A percentile compares a stretch with the other conserved stretches of the same genome.
Evolutionary conservation across 192 early-diverging fungal genomes (phyloP).

Genomic region (Glomus cerebriforme): DNA sequence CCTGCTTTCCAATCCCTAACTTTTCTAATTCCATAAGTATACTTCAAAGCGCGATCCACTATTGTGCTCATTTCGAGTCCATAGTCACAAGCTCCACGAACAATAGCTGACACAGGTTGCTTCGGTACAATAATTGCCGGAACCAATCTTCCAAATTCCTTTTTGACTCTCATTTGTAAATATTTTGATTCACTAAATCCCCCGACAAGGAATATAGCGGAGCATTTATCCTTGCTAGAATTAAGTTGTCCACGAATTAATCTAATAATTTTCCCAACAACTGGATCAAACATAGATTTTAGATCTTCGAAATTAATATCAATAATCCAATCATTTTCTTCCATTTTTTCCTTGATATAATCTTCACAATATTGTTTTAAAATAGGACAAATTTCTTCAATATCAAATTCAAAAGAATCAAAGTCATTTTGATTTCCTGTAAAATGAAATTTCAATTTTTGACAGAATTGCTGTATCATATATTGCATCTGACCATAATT

Average conservation of each 20-base stretch:
- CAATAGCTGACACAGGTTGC: conserved; percentile 42
- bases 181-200: conserved; percentile 56
- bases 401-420: background rate
- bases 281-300: conserved; percentile 54
- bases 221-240: conserved; percentile 34
- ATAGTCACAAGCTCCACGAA: background rate
- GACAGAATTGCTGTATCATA: background rate
- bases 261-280: conserved; percentile 40
- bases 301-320: background rate
- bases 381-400: conserved; percentile 5
- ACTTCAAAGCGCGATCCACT: background rate
- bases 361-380: background rate
- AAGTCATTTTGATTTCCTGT: background rate
- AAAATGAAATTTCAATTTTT: background rate
- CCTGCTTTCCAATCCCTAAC: background rate
- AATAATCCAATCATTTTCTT: conserved; percentile 17
- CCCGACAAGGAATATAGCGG: conserved; percentile 56
- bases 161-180: conserved; percentile 40
- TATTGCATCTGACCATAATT: conserved; percentile 21
- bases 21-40: background rate
- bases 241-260: conserved; percentile 47
- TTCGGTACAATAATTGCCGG: conserved; percentile 43
- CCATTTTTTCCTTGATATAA: background rate
- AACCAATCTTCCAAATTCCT: conserved; percentile 36
- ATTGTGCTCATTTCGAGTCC: background rate